phyloP scores from a whole-genome alignment of 768 basidiomycete genomes.

The Lactarius quietus region DNA sequence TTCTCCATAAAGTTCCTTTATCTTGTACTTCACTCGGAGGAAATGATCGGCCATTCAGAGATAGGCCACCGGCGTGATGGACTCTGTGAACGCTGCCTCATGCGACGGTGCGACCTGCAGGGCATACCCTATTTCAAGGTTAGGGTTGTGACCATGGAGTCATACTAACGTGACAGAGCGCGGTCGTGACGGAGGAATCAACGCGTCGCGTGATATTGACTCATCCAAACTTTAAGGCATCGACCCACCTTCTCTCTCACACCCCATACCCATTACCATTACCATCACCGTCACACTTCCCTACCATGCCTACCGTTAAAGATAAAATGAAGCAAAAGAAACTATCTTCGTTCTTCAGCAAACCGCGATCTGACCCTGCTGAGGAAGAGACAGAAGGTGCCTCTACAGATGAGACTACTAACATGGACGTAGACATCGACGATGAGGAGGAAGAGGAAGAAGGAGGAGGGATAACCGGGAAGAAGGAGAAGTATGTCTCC shows the following conservation, averaged over 20 bases:
- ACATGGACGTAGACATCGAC: constrained; percentile 8
- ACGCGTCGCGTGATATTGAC: constrained; percentile 2
- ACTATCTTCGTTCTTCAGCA: constrained; percentile 15
- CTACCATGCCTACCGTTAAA: constrained; percentile 21
- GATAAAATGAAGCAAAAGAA: constrained; percentile 23
- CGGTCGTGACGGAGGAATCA: constrained; percentile 8
- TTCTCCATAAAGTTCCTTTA: constrained; percentile 25
- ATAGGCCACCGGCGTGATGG: too few relatives aligned
- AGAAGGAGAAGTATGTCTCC: constrained; percentile 39
- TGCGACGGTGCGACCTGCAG: too few relatives aligned
- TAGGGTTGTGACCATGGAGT: constrained; percentile 9
- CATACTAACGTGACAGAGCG: constrained; percentile 16
- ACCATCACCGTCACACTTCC: background rate
- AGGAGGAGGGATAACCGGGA: constrained; percentile 31
- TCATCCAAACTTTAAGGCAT: background rate
- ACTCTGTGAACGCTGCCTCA: too few relatives aligned
- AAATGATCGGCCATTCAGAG: constrained; percentile 18
- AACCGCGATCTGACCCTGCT: constrained; percentile 14
- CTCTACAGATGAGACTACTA: background rate
- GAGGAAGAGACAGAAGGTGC: constrained; percentile 17
- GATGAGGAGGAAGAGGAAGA: constrained; percentile 29
- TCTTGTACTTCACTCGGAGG: constrained; percentile 10
- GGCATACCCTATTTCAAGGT: background rate
- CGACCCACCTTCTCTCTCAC: background rate
- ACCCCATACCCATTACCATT: background rate